Conservation (phyloP, 2,329 filamentous ascomycete genomes). For the Aspergillus sclerotialis region DNA sequence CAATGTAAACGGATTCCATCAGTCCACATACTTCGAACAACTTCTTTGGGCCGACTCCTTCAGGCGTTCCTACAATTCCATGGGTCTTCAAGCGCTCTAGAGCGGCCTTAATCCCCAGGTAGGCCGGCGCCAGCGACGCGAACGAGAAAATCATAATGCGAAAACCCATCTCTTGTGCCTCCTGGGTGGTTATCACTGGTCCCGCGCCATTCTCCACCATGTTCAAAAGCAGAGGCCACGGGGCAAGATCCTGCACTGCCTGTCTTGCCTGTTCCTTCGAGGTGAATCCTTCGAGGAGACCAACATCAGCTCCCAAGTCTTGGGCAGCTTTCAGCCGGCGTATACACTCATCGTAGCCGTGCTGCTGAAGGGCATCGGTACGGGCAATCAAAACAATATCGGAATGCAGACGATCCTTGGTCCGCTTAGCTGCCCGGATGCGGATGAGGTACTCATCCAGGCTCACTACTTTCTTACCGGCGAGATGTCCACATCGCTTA, state of each 20-base stretch:
- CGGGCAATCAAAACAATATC: slow-evolving; percentile 40
- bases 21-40: slow-evolving; percentile 37
- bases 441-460: slow-evolving; percentile 28
- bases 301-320: slow-evolving; percentile 33
- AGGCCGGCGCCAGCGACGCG: slow-evolving; percentile 29
- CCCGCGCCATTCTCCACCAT: slow-evolving; percentile 38
- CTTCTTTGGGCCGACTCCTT: slow-evolving; percentile 25
- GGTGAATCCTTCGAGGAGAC: slow-evolving; percentile 36
- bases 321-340: slow-evolving; percentile 30
- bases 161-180: slow-evolving; percentile 36
- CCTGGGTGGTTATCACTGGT: slow-evolving; percentile 30
- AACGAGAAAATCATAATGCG: slow-evolving; percentile 38
- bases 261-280: slow-evolving; percentile 28
- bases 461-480: slow-evolving; percentile 32
- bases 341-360: slow-evolving; percentile 36
- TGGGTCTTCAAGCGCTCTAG: slow-evolving; percentile 28
- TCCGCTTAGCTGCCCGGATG: slow-evolving; percentile 29
- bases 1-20: slow-evolving; percentile 32
- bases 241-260: slow-evolving; percentile 30
- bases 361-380: slow-evolving; percentile 31
- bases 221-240: slow-evolving; percentile 36
- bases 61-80: slow-evolving; percentile 26
- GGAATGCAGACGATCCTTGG: slow-evolving; percentile 26
- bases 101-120: slow-evolving; percentile 27
- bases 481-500: slow-evolving; percentile 35